Evolutionary conservation across 805 yeast species (phyloP), one percentile per base, ranked within the genome.

Genomic region (Lachancea dasiensis): DNA sequence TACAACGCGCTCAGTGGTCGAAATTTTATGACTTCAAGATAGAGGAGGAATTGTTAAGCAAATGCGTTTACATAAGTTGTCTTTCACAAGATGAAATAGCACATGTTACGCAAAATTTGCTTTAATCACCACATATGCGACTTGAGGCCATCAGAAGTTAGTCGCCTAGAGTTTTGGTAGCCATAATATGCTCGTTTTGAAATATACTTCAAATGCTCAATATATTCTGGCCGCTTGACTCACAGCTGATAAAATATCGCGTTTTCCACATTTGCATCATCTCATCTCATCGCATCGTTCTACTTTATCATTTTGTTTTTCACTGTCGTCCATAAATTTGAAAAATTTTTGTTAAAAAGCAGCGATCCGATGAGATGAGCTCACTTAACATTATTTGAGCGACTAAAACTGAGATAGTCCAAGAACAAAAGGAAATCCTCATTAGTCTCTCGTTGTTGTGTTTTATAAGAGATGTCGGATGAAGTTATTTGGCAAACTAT

Each of bases 401-500:
- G 24, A 9, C 8, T 8, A 18, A 8, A 29, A 11, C 24, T 22
- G 24, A 22, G 24, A 22, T n/a, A n/a, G n/a, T n/a, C n/a, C n/a
- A n/a, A n/a, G n/a, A n/a, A n/a, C n/a, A 14, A 32, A n/a, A 8
- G 27, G 14, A 21, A n/a, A 13, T 9, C 13, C 17, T 5, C 16
- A 11, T 27, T 39, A 9, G 14, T 14, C 22, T 23, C 17, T 32
- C n/a, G 5, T 10, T n/a, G 17, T 13, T 18, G 10, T 11, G n/a
- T n/a, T n/a, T n/a, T n/a, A n/a, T n/a, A n/a, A n/a, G 27, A n/a
- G 10, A 64, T 64, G 68, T 76, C 84, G 29, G 85, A 79, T 68
- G 82, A 90, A 75, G 81, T 92, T 50, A 86, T 92, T 56, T 92
- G 99, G 99, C 94, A 86, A 68, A 92, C 90, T 44, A 86, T 92